These are phyloP conservation scores for Phialophora expanda DNA, from an alignment of 2,329 filamentous ascomycete species.

Conservation along the genomic window DNA sequence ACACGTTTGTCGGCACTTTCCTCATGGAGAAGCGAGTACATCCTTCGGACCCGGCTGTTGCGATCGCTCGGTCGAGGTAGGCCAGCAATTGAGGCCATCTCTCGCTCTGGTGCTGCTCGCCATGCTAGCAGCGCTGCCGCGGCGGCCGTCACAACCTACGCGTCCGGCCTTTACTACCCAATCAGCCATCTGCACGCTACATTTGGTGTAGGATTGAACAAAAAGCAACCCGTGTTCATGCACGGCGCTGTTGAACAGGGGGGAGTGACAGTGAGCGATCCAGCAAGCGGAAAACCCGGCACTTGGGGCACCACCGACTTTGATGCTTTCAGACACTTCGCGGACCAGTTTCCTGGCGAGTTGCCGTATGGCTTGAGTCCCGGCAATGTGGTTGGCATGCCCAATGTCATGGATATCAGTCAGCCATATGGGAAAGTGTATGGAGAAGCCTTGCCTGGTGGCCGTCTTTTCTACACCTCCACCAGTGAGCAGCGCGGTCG, in stretches of 20 bases:
- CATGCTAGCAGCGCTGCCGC: conserved; percentile 66
- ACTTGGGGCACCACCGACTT: conserved; percentile 81
- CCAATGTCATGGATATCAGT: conserved; percentile 90
- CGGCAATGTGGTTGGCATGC: conserved; percentile 74
- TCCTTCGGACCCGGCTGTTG: conserved; percentile 81
- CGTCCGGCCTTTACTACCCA: conserved; percentile 78
- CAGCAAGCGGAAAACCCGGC: conserved; percentile 73
- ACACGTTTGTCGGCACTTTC: conserved; percentile 78
- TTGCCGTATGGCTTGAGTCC: conserved; percentile 77
- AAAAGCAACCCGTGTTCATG: conserved; percentile 77
- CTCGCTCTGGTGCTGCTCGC: conserved; percentile 59
- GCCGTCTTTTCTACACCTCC: conserved; percentile 77
- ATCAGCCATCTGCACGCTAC: conserved; percentile 80
- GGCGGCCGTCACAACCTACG: conserved; percentile 80
- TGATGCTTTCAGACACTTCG: conserved; percentile 75
- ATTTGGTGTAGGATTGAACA: conserved; percentile 70
- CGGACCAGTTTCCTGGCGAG: conserved; percentile 75
- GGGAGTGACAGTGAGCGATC: conserved; percentile 80
- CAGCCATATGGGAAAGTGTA: conserved; percentile 81
- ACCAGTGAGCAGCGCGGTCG: conserved; percentile 75
- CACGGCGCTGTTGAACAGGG: conserved; percentile 83
- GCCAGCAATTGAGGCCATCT: conserved; percentile 62
- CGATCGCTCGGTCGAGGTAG: conserved; percentile 82
- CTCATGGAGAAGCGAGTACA: conserved; percentile 97
- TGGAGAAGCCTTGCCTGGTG: conserved; percentile 85